Evolutionary conservation across 1,284 basidiomycete genomes (phyloP).

Genomic region (Boletus sp.): DNA sequence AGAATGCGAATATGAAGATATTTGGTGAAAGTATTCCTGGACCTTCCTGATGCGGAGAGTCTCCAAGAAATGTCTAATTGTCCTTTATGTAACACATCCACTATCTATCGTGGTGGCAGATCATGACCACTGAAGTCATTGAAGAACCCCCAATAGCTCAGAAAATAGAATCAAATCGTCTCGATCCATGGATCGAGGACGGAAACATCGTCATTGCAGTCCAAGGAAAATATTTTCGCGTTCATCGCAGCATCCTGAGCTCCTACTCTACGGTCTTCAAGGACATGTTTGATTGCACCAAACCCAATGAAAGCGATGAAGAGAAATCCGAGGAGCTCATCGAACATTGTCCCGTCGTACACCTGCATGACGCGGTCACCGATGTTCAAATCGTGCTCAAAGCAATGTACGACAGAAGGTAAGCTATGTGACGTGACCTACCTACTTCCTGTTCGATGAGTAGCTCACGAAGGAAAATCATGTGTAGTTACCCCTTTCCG

Average conservation of each 20-base stretch:
- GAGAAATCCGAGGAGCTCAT: conserved; percentile 7
- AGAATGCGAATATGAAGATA: no score
- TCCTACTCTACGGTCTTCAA: conserved; percentile 12
- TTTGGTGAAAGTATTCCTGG: no score
- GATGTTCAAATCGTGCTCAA: conserved; percentile 18
- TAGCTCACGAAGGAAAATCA: background rate
- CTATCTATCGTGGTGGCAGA: background rate
- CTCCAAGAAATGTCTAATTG: no score
- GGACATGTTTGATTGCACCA: conserved; percentile 9
- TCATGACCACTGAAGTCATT: background rate
- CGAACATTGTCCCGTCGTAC: conserved; percentile 20
- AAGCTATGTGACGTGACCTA: background rate
- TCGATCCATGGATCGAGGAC: conserved; percentile 14
- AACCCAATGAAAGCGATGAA: background rate
- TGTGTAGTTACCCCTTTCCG: conserved; percentile 9
- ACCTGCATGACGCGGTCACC: conserved; percentile 14
- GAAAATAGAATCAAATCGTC: conserved; percentile 5
- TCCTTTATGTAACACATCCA: background rate
- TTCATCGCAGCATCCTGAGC: conserved; percentile 12
- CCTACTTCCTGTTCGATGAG: background rate
- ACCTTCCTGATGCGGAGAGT: no score
- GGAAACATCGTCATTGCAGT: conserved; percentile 12
- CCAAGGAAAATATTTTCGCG: conserved; percentile 14
- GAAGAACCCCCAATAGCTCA: background rate
- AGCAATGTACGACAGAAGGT: conserved; percentile 20